phyloP scores from a whole-genome alignment of 106 monocot species.

The Dioscorea zingiberensis region DNA sequence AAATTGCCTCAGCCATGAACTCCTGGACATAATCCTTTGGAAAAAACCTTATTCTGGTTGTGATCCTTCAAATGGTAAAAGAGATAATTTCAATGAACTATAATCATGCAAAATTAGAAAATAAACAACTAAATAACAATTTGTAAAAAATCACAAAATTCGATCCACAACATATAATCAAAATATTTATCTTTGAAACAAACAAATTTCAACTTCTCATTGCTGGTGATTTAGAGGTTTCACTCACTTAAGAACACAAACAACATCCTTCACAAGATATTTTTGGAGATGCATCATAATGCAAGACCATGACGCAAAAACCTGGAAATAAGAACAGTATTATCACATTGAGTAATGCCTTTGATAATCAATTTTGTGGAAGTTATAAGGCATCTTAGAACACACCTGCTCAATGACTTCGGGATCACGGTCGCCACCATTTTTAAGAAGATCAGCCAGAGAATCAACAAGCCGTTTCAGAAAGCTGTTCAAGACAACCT shows the following conservation, averaged over 20 bases:
- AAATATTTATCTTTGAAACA: background rate
- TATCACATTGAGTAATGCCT: background rate
- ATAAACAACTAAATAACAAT: no score
- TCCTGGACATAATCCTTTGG: slow-evolving; percentile 76
- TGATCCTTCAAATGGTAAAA: slow-evolving; percentile 45
- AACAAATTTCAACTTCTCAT: no score
- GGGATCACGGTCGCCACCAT: slow-evolving; percentile 71
- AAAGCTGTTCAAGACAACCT: slow-evolving; percentile 29
- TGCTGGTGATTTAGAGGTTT: no score
- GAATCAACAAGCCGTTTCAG: slow-evolving; percentile 37
- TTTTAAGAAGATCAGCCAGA: slow-evolving; percentile 41
- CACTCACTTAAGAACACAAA: slow-evolving; percentile 66
- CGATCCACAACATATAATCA: background rate
- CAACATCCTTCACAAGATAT: slow-evolving; percentile 67
- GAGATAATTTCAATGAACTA: background rate
- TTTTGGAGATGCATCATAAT: slow-evolving; percentile 85
- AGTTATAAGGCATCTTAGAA: background rate
- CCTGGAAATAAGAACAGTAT: slow-evolving; percentile 42
- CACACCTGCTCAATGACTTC: slow-evolving; percentile 80
- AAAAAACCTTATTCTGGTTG: slow-evolving; percentile 53
- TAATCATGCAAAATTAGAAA: no score
- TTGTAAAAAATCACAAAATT: background rate
- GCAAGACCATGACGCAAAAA: slow-evolving; percentile 79
- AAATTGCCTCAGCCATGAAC: slow-evolving; percentile 86
- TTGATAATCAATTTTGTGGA: background rate